Percentiles rank a stretch among this genome's conserved stretches.
Evolutionary conservation across 495 filamentous ascomycete genomes (phyloP).

Genomic region (Zalerion maritima): DNA sequence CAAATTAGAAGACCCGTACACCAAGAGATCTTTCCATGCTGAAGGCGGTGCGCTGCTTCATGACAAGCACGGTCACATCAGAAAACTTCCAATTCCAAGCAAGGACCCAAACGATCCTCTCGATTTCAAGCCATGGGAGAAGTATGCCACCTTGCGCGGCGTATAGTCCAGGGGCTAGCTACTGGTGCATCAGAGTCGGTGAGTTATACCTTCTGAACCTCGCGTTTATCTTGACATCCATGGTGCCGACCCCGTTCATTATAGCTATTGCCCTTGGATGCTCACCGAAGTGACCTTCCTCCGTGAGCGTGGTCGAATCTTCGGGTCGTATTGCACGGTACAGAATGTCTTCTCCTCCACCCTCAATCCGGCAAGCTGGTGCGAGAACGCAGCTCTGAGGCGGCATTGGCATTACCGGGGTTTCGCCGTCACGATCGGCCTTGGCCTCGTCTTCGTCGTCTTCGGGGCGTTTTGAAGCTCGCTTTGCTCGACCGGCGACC

Average conservation of each 20-base stretch:
- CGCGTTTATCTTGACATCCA: background rate
- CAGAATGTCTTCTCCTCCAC: conserved; percentile 20
- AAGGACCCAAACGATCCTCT: conserved; percentile 23
- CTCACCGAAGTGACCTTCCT: conserved; percentile 22
- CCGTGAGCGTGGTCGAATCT: conserved; percentile 17
- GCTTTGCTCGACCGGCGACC: conserved; percentile 13
- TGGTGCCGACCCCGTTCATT: too few relatives aligned
- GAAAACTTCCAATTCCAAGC: conserved; percentile 19
- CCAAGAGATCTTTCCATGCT: too few relatives aligned
- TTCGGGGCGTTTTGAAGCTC: conserved; percentile 20
- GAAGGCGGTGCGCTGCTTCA: too few relatives aligned
- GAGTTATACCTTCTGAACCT: conserved; percentile 1
- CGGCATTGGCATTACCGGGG: too few relatives aligned
- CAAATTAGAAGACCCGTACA: too few relatives aligned
- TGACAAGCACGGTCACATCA: conserved; percentile 12
- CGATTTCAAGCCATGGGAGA: conserved; percentile 20
- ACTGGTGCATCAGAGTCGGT: conserved; percentile 24
- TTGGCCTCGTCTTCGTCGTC: conserved; percentile 18
- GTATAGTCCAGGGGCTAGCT: conserved; percentile 21
- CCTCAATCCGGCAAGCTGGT: conserved; percentile 19
- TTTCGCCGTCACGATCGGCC: conserved; percentile 16
- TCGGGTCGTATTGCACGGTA: conserved; percentile 20
- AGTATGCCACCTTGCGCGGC: conserved; percentile 16
- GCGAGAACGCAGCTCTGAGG: too few relatives aligned
- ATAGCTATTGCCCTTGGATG: conserved; percentile 22